Evolutionary conservation across 306 rosid species (phyloP).

Genomic region (Trifolium fragiferum): DNA sequence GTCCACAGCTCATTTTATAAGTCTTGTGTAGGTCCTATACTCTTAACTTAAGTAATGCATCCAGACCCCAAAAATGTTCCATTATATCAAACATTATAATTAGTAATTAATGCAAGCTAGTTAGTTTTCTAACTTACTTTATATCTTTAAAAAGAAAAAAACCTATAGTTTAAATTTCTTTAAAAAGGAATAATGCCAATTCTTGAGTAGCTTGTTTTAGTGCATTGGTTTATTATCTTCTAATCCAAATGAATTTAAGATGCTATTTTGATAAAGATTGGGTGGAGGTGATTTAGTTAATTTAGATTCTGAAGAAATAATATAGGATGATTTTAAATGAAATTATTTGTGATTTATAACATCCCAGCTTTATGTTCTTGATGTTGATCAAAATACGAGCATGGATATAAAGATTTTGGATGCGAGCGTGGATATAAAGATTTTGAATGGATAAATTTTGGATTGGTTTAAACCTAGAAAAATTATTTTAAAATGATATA

Average conservation of each 20-base stretch:
- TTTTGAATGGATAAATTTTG: no score
- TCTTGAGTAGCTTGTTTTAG: not conserved
- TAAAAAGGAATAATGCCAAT: not conserved
- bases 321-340: not conserved
- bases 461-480: no score
- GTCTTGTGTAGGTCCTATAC: not conserved
- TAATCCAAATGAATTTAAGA: not conserved
- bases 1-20: not conserved
- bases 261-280: not conserved
- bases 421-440: no score
- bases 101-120: not conserved
- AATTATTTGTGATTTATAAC: not conserved
- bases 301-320: not conserved
- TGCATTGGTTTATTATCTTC: not conserved
- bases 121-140: not conserved
- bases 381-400: no score
- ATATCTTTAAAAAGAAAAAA: not conserved
- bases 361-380: not conserved
- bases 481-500: no score
- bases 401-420: no score
- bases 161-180: not conserved
- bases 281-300: not conserved
- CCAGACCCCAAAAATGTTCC: not conserved
- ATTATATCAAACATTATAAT: conserved; percentile 14
- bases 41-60: not conserved